Base-by-base conservation (phyloP, 352 stramenopile species). In the Phytophthora brassicae region DNA sequence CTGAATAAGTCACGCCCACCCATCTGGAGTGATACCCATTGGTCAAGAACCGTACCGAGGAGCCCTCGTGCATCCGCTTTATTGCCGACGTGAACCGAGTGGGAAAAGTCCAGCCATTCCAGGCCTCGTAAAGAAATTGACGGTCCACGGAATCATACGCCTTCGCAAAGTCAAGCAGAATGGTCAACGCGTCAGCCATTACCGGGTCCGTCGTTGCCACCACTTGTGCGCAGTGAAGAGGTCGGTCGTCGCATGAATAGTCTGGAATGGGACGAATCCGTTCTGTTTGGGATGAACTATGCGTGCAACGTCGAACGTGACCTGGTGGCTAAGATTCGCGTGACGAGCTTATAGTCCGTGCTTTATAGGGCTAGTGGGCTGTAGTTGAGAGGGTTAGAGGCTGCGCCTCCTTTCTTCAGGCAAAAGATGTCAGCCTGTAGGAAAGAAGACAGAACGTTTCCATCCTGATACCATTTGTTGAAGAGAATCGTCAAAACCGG, bases 261-360 rank as follows among this genome's bases (percentile, higher is more conserved):
- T 19, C 0, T 31, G 7, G 6, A 31, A 24, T 3, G 48, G 47
- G 4, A 55, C 48, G 7, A 59, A 59, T 0, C 33, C 57, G 14
- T 59, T 58, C 17, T 64, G 45, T 14, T 36, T 36, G 31, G 31
- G 31, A 13, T 36, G 31, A 14, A 36, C 6, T 7, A 36, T 36
- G 8, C 2, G 31, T 36, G 3, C 31, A 36, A 36, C 6, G 17
- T 38, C 0, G 2, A 6, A 9, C 14, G 24, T 0, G 42, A 51
- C 0, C 45, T 3, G 2, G 48, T 51, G 0, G 33, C 28, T 0
- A 58, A 22, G 4, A 55, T 38, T 0, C 47, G 14, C 2, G 48
- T 55, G 2, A 65, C 3, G 1, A 59, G 53, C 4, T 65, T 65
- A 33, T 65, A 65, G 14, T 65, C 48, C 0, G 48, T 50, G 35